Conservation (phyloP, 768 basidiomycete genomes). For the Hygrocybe coccinea region DNA sequence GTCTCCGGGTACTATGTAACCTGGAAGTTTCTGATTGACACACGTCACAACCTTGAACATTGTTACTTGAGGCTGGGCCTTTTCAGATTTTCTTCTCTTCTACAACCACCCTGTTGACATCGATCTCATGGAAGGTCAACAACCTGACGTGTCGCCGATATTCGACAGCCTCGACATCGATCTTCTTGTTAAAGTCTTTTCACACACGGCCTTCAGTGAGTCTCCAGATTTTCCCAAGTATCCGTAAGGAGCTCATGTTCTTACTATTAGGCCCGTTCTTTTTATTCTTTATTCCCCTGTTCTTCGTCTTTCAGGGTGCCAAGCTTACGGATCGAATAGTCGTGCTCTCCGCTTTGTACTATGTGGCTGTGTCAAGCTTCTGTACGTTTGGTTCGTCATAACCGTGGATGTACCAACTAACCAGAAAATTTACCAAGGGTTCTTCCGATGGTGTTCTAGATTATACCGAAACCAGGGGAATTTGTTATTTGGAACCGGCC, state of each 20-base stretch:
- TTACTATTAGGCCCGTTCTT: slow-evolving; percentile 71
- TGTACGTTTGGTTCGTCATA: slow-evolving; percentile 48
- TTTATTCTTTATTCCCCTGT: slow-evolving; percentile 70
- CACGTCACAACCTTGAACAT: background rate
- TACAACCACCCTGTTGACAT: slow-evolving; percentile 13
- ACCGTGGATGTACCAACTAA: background rate
- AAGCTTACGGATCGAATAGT: slow-evolving; percentile 49
- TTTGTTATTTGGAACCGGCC: slow-evolving; percentile 53
- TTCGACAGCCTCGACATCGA: slow-evolving; percentile 75
- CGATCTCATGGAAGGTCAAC: slow-evolving; percentile 25
- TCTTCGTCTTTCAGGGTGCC: slow-evolving; percentile 68
- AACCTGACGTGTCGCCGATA: slow-evolving; percentile 43
- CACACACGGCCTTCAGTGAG: slow-evolving; percentile 76
- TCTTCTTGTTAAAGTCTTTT: slow-evolving; percentile 71
- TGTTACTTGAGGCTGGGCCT: background rate
- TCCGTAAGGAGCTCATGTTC: background rate
- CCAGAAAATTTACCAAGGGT: slow-evolving; percentile 42
- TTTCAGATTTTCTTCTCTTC: slow-evolving; percentile 31
- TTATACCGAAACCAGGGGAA: slow-evolving; percentile 73
- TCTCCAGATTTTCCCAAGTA: background rate
- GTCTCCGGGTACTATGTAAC: too few species aligned
- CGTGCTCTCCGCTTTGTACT: slow-evolving; percentile 50
- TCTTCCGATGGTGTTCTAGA: slow-evolving; percentile 62
- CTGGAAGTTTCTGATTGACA: too few species aligned
- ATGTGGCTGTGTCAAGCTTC: slow-evolving; percentile 52